Percentiles rank a stretch among this genome's conserved stretches.
Conservation (phyloP, 2,329 filamentous ascomycete genomes). For the Blastomyces gilchristii region DNA sequence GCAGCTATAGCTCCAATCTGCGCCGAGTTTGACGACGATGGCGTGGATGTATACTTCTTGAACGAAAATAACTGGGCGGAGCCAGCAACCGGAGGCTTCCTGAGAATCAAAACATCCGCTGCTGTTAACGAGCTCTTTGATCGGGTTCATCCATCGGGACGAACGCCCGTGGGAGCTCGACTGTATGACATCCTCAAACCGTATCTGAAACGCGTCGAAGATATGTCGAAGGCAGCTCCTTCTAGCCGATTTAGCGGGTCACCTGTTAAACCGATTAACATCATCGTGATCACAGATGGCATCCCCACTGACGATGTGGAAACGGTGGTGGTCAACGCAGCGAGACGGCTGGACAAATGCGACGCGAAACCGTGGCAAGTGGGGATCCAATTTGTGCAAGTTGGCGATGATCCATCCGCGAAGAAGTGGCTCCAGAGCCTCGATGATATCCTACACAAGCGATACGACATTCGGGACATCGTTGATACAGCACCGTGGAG, state of each 20-base stretch:
- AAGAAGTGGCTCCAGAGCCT: conserved; percentile 56
- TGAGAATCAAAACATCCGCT: conserved; percentile 49
- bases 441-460: conserved; percentile 58
- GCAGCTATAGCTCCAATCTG: conserved; percentile 70
- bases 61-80: conserved; percentile 49
- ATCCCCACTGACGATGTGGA: conserved; percentile 70
- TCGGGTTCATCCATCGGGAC: conserved; percentile 47
- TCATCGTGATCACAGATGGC: conserved; percentile 91
- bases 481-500: conserved; percentile 79
- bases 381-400: conserved; percentile 92
- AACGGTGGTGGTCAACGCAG: conserved; percentile 54
- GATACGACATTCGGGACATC: conserved; percentile 65
- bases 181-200: conserved; percentile 61
- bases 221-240: conserved; percentile 29
- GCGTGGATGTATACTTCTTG: conserved; percentile 84
- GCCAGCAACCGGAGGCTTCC: conserved; percentile 46
- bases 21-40: conserved; percentile 66
- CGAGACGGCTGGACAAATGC: conserved; percentile 52
- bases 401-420: conserved; percentile 62
- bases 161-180: conserved; percentile 55
- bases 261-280: conserved; percentile 64
- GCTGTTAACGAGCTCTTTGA: conserved; percentile 60
- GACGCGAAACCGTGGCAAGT: conserved; percentile 70
- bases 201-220: conserved; percentile 53
- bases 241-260: conserved; percentile 20